These are phyloP conservation scores for Chytriomyces hyalinus DNA, from an alignment of 192 early-diverging fungal species.

Conservation along the genomic window DNA sequence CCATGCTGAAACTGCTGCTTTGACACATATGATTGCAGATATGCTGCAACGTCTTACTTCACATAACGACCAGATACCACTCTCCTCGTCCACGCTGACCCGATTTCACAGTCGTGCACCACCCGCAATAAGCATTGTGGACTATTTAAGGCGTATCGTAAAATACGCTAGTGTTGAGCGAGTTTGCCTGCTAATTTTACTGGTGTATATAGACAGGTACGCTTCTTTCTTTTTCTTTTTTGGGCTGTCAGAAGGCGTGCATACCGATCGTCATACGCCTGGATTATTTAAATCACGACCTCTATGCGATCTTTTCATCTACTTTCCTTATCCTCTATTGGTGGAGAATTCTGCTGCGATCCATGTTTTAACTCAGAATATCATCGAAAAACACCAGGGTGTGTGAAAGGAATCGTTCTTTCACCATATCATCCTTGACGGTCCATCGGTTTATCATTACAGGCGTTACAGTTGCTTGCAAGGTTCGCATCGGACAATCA, in stretches of 20 bases:
- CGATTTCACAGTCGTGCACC: slow-evolving; percentile 94
- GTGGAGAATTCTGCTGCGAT: background rate
- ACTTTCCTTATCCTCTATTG: background rate
- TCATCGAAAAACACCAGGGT: slow-evolving; percentile 51
- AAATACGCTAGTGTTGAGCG: slow-evolving; percentile 91
- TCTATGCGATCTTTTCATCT: background rate
- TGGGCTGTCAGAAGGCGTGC: too few relatives aligned
- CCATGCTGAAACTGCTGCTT: slow-evolving; percentile 34
- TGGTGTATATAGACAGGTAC: slow-evolving; percentile 90
- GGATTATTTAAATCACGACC: too few relatives aligned
- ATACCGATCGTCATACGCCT: too few relatives aligned
- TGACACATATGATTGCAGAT: slow-evolving; percentile 48
- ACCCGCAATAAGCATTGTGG: slow-evolving; percentile 82
- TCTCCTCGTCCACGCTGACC: slow-evolving; percentile 69
- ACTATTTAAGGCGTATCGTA: slow-evolving; percentile 89
- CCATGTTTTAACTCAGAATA: background rate
- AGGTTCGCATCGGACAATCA: slow-evolving; percentile 13
- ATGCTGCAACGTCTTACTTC: slow-evolving; percentile 59
- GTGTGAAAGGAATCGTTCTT: slow-evolving; percentile 65
- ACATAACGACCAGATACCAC: slow-evolving; percentile 73
- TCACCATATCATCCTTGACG: slow-evolving; percentile 92
- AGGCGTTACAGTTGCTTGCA: slow-evolving; percentile 35
- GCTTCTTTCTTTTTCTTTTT: background rate
- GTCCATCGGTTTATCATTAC: slow-evolving; percentile 67
- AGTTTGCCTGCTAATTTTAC: slow-evolving; percentile 81